Evolutionary conservation across 371 early-diverging fungal genomes (phyloP), one percentile per base, ranked within the genome.

Genomic region (Basidiobolus meristosporus): DNA sequence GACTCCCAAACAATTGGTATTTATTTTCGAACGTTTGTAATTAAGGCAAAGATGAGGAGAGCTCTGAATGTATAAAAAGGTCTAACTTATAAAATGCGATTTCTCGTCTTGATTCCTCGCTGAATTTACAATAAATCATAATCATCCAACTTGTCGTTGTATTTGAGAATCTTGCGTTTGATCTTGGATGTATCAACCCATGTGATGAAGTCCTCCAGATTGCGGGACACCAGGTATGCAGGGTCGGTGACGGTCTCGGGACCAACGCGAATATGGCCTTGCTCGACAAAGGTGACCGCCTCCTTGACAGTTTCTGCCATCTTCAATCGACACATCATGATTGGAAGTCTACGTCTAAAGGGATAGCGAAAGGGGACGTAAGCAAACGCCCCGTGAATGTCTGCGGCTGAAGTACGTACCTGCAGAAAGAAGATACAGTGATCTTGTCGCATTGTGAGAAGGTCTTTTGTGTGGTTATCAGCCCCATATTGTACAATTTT

Each of bases 111-210:
- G 26, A 26, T 26, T 26, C 26, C 26, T 26, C 26, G 26, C 26
- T 26, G 3, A 3, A 26, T 36, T 36, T 36, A 36, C 10, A 36
- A 17, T 36, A 36, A 36, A 36, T 36, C 36, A 36, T 19, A 36
- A 21, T 36, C 36, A 17, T 36, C 36, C 36, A 36, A 19, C 36
- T 87, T 87, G 68, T 90, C 93, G 62, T 89, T 88, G 69, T 90
- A 92, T 56, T 90, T 92, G 59, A 88, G 73, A 50, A 99, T 91
- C 82, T 95, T 96, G 53, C 85, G 68, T 71, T 90, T 96, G 56
- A 98, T 92, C 73, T 90, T 91, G 48, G 91, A 90, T 19, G 86
- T 80, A 52, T 98, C 93, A 9, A 88, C 91, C 99, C 99, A 99
- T 3, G 95, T 91, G 4, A 99, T 85, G 68, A 83, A 98, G 62